Evolutionary conservation across 2,329 filamentous ascomycete species (phyloP), one percentile per base, ranked within the genome.

Genomic region (Curvularia hawaiiensis): DNA sequence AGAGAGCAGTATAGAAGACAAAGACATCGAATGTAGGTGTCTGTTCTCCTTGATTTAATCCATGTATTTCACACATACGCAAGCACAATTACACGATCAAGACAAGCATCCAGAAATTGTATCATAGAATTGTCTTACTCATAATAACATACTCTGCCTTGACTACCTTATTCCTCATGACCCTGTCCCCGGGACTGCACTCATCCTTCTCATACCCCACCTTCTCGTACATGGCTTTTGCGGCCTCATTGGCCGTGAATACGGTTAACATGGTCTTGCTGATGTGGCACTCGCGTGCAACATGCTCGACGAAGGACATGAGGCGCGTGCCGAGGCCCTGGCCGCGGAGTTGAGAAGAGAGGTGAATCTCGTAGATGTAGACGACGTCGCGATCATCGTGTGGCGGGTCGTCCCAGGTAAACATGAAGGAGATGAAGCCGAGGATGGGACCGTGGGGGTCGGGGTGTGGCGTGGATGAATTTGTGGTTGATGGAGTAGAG

Each of bases 331-430:
- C 89, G 2, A 93, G 77, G 0, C 90, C 89, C 14, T 73, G 85
- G 78, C 87, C 82, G 63, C 85, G 83, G 4, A 90, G 71, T 1
- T 79, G 75, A 1, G 80, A 76, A 38, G 79, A 75, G 3, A 93
- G 81, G 69, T 94, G 90, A 35, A 94, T 85, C 76, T 94, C 90
- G 72, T 92, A 94, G 73, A 90, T 88, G 74, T 92, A 94, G 20
- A 92, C 71, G 2, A 92, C 89, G 0, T 86, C 80, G n/a, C 72
- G 71, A n/a, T 70, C 47, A 16, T 66, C 52, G 43, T 74, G 51
- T 2, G 70, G 67, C 1, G 71, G 63, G 60, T 88, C 85, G 69
- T 91, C 89, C 66, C 84, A 84, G 0, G 87, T 88, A 3, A 87
- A 85, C 87, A 90, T 89, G 65, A 90, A 79, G 31, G 72, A 90